These are phyloP conservation scores for Neurospora hispaniola DNA, from an alignment of 495 filamentous ascomycete genomes.

Conservation along the genomic window DNA sequence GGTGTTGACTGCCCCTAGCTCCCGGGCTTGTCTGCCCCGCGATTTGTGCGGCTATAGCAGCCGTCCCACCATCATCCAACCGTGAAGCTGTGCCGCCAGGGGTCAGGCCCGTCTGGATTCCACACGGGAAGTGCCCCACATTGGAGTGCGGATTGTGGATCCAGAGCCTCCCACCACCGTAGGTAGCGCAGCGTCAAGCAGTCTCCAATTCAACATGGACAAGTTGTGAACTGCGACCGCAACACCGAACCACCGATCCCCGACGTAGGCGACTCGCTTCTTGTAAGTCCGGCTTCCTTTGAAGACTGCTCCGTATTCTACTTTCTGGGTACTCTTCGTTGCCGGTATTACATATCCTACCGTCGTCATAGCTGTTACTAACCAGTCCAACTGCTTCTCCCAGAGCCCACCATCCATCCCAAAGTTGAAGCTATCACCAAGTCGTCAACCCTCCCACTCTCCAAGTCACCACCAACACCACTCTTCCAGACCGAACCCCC, in stretches of 20 bases:
- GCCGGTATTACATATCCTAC: neutral
- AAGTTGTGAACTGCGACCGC: neutral
- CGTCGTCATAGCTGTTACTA: neutral
- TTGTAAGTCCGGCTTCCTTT: neutral
- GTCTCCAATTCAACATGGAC: neutral
- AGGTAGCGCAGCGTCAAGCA: neutral
- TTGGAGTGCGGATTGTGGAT: neutral
- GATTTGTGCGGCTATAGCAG: constrained; percentile 22
- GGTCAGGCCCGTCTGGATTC: neutral
- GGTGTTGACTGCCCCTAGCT: constrained; percentile 7
- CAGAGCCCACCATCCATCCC: constrained; percentile 2
- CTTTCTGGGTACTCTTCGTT: neutral
- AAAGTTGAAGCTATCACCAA: neutral
- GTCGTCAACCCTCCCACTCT: neutral
- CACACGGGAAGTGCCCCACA: constrained; percentile 1
- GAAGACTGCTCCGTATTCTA: neutral
- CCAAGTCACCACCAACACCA: neutral
- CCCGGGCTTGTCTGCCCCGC: constrained; percentile 15
- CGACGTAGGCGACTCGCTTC: neutral
- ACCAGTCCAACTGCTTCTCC: neutral
- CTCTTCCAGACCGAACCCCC: neutral
- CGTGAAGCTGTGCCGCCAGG: neutral
- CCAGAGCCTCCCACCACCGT: neutral
- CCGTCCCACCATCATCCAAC: neutral
- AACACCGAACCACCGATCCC: neutral